phyloP scores from a whole-genome alignment of 495 filamentous ascomycete species.

The Pseudevernia furfuracea region DNA sequence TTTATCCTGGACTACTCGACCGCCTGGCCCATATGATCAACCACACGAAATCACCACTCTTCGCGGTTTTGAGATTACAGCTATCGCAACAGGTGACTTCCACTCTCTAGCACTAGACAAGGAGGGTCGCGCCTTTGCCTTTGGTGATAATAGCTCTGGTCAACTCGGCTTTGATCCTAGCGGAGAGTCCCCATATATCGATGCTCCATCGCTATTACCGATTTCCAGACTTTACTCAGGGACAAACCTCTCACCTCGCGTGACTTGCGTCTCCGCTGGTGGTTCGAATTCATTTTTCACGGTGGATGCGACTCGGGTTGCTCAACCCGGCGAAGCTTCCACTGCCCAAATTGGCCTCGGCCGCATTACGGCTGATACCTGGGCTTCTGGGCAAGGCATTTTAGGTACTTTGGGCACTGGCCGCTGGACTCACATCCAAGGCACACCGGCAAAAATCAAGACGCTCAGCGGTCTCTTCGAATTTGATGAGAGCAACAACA shows the following conservation, averaged over 20 bases:
- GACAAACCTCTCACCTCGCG: conserved; percentile 47
- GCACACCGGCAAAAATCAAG: conserved; percentile 72
- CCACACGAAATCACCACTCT: conserved; percentile 66
- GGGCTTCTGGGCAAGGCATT: conserved; percentile 80
- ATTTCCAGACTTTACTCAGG: conserved; percentile 63
- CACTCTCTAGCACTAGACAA: conserved; percentile 73
- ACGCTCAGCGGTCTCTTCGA: conserved; percentile 73
- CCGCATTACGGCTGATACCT: conserved; percentile 63
- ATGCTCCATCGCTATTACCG: conserved; percentile 60
- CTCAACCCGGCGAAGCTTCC: conserved; percentile 41
- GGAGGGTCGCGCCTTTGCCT: conserved; percentile 71
- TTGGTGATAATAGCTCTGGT: conserved; percentile 83
- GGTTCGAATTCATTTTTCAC: conserved; percentile 80
- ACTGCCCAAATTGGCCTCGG: conserved; percentile 37
- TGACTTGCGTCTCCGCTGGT: conserved; percentile 73
- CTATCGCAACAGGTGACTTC: conserved; percentile 77
- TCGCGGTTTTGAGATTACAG: conserved; percentile 53
- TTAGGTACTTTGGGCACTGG: conserved; percentile 76
- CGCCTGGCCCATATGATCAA: conserved; percentile 68
- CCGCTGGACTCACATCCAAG: conserved; percentile 83
- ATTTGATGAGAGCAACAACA: conserved; percentile 65
- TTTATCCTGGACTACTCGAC: conserved; percentile 69
- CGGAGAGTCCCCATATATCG: conserved; percentile 50
- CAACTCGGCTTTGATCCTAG: conserved; percentile 73
- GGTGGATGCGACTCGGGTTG: conserved; percentile 61